A percentile compares a stretch with the other conserved stretches of the same genome.
Conservation (phyloP, 1,284 basidiomycete species). For the Tilletiaria anomala region DNA sequence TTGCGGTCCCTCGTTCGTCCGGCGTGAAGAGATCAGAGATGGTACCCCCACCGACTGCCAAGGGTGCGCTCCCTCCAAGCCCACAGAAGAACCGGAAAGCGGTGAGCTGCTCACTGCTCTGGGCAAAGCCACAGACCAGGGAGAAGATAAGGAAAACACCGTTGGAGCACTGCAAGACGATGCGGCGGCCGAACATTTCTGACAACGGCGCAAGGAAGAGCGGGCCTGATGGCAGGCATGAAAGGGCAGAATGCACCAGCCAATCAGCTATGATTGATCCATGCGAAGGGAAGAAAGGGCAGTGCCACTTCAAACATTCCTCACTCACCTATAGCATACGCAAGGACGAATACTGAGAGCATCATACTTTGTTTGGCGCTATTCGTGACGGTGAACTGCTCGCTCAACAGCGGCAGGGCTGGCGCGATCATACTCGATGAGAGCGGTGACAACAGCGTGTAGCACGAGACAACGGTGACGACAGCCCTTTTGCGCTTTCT, state of each 20-base stretch:
- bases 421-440: constrained; percentile 33
- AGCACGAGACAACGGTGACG: constrained; percentile 38
- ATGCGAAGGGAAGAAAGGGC: background rate
- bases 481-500: constrained; percentile 51
- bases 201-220: constrained; percentile 43
- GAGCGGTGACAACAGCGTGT: constrained; percentile 26
- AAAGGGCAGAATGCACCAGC: background rate
- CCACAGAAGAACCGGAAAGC: constrained; percentile 26
- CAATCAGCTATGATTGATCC: background rate
- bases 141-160: constrained; percentile 20
- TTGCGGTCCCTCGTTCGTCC: constrained; percentile 41
- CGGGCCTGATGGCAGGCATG: constrained; percentile 8
- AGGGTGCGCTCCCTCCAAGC: constrained; percentile 32
- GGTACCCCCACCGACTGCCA: constrained; percentile 47
- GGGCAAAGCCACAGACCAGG: constrained; percentile 6
- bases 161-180: constrained; percentile 23
- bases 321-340: constrained; percentile 23
- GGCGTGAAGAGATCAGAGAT: constrained; percentile 57
- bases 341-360: constrained; percentile 26
- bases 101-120: constrained; percentile 5
- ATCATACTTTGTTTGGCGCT: constrained; percentile 12
- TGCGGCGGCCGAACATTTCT: constrained; percentile 45
- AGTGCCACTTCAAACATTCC: too few relatives aligned
- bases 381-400: constrained; percentile 15
- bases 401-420: constrained; percentile 14